Percentiles rank a stretch among this genome's conserved stretches.
phyloP scores from a whole-genome alignment of 2,329 filamentous ascomycete genomes.

The Teratosphaeria epicoccoides region DNA sequence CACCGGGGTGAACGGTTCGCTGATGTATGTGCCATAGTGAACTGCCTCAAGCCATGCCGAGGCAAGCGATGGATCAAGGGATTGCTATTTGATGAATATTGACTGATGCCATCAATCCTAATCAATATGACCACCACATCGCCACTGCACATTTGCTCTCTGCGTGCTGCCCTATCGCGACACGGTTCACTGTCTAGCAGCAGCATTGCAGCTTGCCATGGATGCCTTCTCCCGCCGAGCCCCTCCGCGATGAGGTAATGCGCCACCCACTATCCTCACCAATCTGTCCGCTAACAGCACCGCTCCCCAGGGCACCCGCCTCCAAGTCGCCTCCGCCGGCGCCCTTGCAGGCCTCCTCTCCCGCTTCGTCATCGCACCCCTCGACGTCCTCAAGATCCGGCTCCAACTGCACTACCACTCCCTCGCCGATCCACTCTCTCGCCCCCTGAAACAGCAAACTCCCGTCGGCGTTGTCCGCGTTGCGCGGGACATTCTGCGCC shows the following conservation, averaged over 20 bases:
- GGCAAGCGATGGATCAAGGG: neutral
- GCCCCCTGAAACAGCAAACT: slow-evolving; percentile 26
- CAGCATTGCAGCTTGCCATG: slow-evolving; percentile 30
- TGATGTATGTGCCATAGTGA: neutral
- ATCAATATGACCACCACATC: neutral
- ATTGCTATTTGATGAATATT: neutral
- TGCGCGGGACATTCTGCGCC: slow-evolving; percentile 55
- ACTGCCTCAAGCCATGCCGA: neutral
- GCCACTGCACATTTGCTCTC: neutral
- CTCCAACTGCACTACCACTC: slow-evolving; percentile 88
- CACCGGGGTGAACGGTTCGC: too few relatives aligned
- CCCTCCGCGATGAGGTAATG: slow-evolving; percentile 61
- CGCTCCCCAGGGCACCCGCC: slow-evolving; percentile 48
- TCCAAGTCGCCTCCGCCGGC: slow-evolving; percentile 56
- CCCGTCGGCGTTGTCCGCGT: slow-evolving; percentile 16
- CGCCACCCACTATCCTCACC: slow-evolving; percentile 2
- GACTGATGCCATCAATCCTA: neutral
- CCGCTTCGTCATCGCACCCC: slow-evolving; percentile 84
- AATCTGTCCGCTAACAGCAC: slow-evolving; percentile 6
- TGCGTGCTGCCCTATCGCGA: neutral
- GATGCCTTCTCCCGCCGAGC: slow-evolving; percentile 53
- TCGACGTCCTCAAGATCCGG: slow-evolving; percentile 97
- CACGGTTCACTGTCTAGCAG: neutral
- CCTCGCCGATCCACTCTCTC: slow-evolving; percentile 59
- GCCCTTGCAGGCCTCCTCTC: slow-evolving; percentile 75